Evolutionary conservation across 208 protist genomes (phyloP).

Genomic region (Leishmania lainsoni): DNA sequence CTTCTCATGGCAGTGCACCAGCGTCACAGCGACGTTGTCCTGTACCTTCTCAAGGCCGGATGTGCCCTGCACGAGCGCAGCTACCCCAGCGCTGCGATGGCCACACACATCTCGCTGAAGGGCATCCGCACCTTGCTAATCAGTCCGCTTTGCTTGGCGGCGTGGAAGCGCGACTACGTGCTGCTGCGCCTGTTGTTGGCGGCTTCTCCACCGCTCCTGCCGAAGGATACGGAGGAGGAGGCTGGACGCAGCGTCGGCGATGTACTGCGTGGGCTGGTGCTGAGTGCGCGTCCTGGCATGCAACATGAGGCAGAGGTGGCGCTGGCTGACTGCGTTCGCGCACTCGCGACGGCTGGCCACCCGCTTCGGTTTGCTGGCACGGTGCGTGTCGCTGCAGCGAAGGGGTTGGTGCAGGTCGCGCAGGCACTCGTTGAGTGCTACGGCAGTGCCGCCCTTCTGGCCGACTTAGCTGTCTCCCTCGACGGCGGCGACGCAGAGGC

Average conservation of each 20-base stretch:
- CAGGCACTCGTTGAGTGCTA: constrained; percentile 64
- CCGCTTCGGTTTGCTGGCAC: constrained; percentile 49
- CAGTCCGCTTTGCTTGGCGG: constrained; percentile 66
- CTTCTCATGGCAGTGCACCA: constrained; percentile 46
- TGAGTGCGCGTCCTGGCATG: constrained; percentile 22
- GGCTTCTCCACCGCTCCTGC: constrained; percentile 31
- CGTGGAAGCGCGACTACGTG: constrained; percentile 51
- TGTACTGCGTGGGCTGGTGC: constrained; percentile 54
- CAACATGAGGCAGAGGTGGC: constrained; percentile 30
- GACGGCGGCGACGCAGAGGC: not conserved
- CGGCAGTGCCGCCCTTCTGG: constrained; percentile 43
- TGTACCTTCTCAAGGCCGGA: constrained; percentile 54
- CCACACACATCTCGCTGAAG: constrained; percentile 22
- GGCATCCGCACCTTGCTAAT: constrained; percentile 32
- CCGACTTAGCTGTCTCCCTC: constrained; percentile 40
- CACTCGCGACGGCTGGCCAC: constrained; percentile 59
- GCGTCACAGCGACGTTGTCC: constrained; percentile 40
- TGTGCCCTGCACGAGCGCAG: constrained; percentile 34
- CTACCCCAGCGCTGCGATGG: constrained; percentile 22
- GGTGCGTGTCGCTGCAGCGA: constrained; percentile 45
- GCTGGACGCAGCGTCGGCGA: constrained; percentile 38
- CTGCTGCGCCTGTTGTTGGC: constrained; percentile 49
- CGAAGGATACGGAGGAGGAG: constrained; percentile 28
- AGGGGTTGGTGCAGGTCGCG: constrained; percentile 44
- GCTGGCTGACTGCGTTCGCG: constrained; percentile 42